phyloP scores from a whole-genome alignment of 345 rosid genomes.

The Hypericum androsaemum region DNA sequence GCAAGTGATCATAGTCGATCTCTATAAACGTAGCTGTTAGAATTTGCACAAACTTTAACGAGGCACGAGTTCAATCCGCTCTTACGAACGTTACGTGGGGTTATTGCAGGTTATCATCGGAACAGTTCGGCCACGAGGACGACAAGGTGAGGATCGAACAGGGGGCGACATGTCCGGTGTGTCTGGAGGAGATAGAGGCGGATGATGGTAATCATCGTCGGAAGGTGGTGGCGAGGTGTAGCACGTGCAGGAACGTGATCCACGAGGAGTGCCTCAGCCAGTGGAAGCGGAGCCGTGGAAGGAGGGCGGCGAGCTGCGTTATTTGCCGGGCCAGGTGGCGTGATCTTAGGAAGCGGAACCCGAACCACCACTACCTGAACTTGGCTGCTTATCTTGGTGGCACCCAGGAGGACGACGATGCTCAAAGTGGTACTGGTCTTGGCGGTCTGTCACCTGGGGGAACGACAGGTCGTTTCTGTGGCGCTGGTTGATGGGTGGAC shows the following conservation, averaged over 20 bases:
- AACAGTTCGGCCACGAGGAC: background rate
- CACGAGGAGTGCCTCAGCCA: slow-evolving; percentile 68
- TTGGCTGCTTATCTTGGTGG: slow-evolving; percentile 43
- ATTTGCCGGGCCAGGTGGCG: slow-evolving; percentile 84
- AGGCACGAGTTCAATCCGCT: background rate
- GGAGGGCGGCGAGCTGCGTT: slow-evolving; percentile 55
- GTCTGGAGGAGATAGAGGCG: slow-evolving; percentile 50
- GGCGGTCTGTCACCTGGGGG: too few relatives aligned
- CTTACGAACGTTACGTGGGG: slow-evolving; percentile 1
- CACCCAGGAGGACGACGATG: too few relatives aligned
- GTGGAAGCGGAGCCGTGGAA: slow-evolving; percentile 75
- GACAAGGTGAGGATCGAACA: slow-evolving; percentile 21
- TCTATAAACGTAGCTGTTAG: too few relatives aligned
- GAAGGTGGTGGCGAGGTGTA: slow-evolving; percentile 41
- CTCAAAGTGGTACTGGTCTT: too few relatives aligned
- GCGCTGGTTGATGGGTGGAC: too few relatives aligned
- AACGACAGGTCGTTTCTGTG: too few relatives aligned
- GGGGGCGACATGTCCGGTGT: slow-evolving; percentile 50
- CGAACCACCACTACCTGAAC: slow-evolving; percentile 44
- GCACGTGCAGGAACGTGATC: slow-evolving; percentile 54
- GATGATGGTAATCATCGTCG: slow-evolving; percentile 2
- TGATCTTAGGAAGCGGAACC: slow-evolving; percentile 2
- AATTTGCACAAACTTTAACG: too few relatives aligned
- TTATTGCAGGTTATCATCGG: background rate
- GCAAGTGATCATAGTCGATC: background rate